A percentile compares a stretch with the other conserved stretches of the same genome.
Conservation (phyloP, 1,284 basidiomycete genomes). For the Tylopilus sp. region DNA sequence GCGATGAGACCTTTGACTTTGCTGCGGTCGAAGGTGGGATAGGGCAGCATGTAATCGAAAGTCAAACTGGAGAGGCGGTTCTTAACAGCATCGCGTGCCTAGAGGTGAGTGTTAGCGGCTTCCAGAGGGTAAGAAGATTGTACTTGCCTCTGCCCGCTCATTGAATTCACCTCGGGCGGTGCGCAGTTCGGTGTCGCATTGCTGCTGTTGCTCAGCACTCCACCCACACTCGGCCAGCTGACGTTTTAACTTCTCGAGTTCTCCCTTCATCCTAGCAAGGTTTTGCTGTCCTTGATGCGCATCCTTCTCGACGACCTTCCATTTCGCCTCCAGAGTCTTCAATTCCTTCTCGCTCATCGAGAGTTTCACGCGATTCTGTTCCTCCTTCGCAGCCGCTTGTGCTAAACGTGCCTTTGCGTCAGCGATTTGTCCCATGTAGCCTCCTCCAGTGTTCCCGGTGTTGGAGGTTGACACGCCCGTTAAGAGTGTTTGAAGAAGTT, state of each 20-base stretch:
- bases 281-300: constrained; percentile 72
- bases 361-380: constrained; percentile 80
- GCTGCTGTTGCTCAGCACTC: constrained; percentile 74
- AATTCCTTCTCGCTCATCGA: constrained; percentile 81
- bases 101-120: constrained; percentile 7
- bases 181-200: constrained; percentile 55
- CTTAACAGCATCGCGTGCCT: constrained; percentile 74
- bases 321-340: constrained; percentile 71
- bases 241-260: constrained; percentile 56
- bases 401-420: constrained; percentile 79
- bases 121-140: neutral
- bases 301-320: constrained; percentile 85
- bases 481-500: constrained; percentile 91
- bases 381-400: constrained; percentile 79
- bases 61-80: constrained; percentile 71
- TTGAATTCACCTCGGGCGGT: constrained; percentile 58
- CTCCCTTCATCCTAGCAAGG: constrained; percentile 57
- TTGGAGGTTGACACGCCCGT: constrained; percentile 82
- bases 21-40: constrained; percentile 78
- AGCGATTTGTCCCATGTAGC: constrained; percentile 95
- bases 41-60: constrained; percentile 81
- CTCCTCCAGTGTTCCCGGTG: constrained; percentile 64
- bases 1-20: constrained; percentile 96
- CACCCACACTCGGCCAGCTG: constrained; percentile 69
- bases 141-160: constrained; percentile 61